Base-by-base conservation (phyloP, 2,329 filamentous ascomycete genomes). In the Trichoderma atroviride region DNA sequence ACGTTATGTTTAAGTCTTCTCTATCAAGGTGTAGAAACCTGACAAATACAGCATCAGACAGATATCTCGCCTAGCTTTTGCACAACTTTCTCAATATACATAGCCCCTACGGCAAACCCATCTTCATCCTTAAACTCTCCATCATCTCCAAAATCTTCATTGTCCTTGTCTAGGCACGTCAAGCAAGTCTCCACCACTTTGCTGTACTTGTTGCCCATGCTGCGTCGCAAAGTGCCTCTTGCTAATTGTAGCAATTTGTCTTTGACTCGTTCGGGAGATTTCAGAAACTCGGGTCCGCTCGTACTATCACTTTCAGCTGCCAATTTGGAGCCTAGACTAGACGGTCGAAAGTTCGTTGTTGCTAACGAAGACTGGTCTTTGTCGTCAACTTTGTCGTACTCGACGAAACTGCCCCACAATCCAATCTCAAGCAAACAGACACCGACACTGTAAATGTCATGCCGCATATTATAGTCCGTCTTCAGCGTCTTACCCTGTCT, bases 371-470 rank as follows among this genome's bases (percentile, higher is more conserved):
- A 24, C 27, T 50, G 35, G 11, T 5, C 33, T 37, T 58, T 35
- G 31, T 35, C 55, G 19, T 37, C 10, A n/a, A 40, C n/a, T 11
- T 53, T 27, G 47, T 55, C 57, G 35, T 75, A 75, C 5, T 65
- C 43, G 4, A 77, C 71, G 27, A 63, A 71, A 86, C 84, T 73
- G 67, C 78, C 75, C 78, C 80, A 81, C 7, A 80, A 70, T 2
- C 80, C 79, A 35, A 84, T 79, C 74, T 84, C 82, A 5, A 83
- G 76, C 9, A 84, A 74, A 5, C 84, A 74, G 9, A 83, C 78
- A 5, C 82, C 83, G 0, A 84, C 73, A 56, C 79, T 81, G 74
- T 85, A 85, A 4, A 85, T 74, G 70, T 86, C 84, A 67, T 87
- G 85, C 52, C 83, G 81, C 81, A 86, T 86, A 4, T 70, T 76